Base-by-base conservation (phyloP, 2,329 filamentous ascomycete genomes). In the Aaosphaeria arxii region DNA sequence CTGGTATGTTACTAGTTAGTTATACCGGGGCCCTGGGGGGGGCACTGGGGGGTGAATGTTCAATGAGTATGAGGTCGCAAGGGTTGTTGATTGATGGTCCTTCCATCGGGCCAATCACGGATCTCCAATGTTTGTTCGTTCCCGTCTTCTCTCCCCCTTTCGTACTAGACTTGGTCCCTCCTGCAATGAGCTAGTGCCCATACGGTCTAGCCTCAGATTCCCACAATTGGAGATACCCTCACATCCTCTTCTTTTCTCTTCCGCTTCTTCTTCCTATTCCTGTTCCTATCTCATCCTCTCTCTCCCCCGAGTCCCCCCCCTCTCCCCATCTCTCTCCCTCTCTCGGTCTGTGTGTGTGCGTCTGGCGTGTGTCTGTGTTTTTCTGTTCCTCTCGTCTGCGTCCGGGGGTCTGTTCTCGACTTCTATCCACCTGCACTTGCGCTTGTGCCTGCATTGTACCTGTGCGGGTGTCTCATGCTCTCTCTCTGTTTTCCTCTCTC, bases 401-500 rank as follows among this genome's bases (percentile, higher is more conserved):
- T 36, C 33, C n/a, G 33, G 9, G 9, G n/a, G 33, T 24, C 17
- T 24, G 17, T 24, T 24, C 17, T 24, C 17, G 17, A 24, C 17
- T 24, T 24, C 17, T 36, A n/a, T 36, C 33, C 33, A n/a, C n/a
- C 9, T 36, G 33, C n/a, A 36, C 33, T 9, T 9, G 3, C 33
- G 33, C 33, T 36, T 9, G 33, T 36, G 33, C 9, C 7, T 24
- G 17, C 17, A 24, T 24, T 24, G 17, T 36, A 9, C 33, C n/a
- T 36, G 33, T 36, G 33, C 33, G n/a, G n/a, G 33, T 24, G 17
- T n/a, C 33, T 36, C n/a, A n/a, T n/a, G 7, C 33, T 36, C n/a
- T 36, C 33, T n/a, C 33, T 36, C 33, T 36, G 9, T 36, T 9
- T 9, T 36, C 33, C 33, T 36, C 48, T 49, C 46, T 48, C 52